Base-by-base conservation (phyloP, 176 grass and related monocot genomes). In the Ensete glaucum region DNA sequence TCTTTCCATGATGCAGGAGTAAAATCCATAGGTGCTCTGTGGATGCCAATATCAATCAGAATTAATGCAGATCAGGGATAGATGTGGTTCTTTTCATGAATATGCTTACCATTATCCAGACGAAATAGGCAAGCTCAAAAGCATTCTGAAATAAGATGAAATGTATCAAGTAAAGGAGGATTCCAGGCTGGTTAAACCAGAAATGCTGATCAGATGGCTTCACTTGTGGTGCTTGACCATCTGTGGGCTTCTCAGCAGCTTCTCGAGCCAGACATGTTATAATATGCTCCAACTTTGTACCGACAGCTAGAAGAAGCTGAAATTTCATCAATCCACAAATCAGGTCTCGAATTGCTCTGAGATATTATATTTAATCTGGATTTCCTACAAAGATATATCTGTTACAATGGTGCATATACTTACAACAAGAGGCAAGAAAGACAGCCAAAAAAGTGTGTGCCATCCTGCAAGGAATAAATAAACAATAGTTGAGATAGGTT, bases 111-210 rank as follows among this genome's bases (percentile, higher is more conserved):
- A 67, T 69, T 67, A 93, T 74, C 85, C 85, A 90, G 82, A 93
- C 81, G 88, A 93, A 97, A 77, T 93, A 91, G 6, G 80, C 88
- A 72, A 96, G 89, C 87, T 92, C 93, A 57, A 96, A 96, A 51
- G 88, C 88, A 78, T 97, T 97, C 75, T 97, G 94, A 85, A 97
- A 97, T 72, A 97, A 78, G 80, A 97, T 89, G 84, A 98, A 98
- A 78, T 91, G 94, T 50, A 98, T 98, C 73, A 93, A 9, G 19
- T 91, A 73, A 26, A 98, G 88, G 67, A 93, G 75, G 10, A 98
- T 82, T 9, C 21, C 58, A 75, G 94, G 90, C 10, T 73, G 62
- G 67, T 9, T 27, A 77, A 97, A 98, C 90, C 94, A 98, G 78
- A 98, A 98, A 85, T 87, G 80, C 6, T 77, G 77, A 63, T 93